phyloP scores from a whole-genome alignment of 176 grass and related monocot species.

The Hsuehochloa calcarea region DNA sequence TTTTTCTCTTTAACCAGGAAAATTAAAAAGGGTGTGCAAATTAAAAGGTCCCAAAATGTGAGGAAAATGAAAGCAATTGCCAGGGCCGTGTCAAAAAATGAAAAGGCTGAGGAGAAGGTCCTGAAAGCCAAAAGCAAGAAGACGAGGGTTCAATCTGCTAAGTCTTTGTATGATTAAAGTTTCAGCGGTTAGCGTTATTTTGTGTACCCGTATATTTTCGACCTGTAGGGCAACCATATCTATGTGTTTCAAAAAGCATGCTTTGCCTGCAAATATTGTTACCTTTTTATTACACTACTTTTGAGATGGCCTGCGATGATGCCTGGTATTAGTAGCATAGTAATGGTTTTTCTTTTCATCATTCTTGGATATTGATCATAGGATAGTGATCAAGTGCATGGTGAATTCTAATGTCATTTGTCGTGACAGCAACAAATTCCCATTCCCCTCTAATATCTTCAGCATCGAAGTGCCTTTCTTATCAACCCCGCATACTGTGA shows the following conservation, averaged over 20 bases:
- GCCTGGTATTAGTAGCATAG: conserved; percentile 1
- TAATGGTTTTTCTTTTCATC: background rate
- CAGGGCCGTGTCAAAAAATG: conserved; percentile 53
- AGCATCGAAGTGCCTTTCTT: background rate
- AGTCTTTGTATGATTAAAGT: conserved; percentile 71
- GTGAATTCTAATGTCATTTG: background rate
- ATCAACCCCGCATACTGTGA: background rate
- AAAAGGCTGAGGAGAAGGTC: conserved; percentile 70
- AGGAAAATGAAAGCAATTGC: conserved; percentile 73
- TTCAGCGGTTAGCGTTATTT: conserved; percentile 8
- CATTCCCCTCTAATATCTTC: background rate
- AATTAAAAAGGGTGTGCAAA: conserved; percentile 64
- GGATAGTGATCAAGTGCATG: background rate
- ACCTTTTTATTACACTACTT: background rate
- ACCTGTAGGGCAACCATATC: conserved; percentile 12
- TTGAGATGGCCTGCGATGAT: background rate
- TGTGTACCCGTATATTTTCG: background rate
- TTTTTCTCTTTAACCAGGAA: conserved; percentile 56
- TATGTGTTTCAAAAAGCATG: background rate
- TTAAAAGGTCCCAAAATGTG: conserved; percentile 60
- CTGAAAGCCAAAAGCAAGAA: conserved; percentile 73
- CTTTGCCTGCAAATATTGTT: background rate
- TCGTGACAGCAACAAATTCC: background rate
- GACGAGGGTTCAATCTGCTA: conserved; percentile 71
- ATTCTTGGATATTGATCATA: background rate